Percentiles rank a stretch among this genome's conserved stretches.
phyloP scores from a whole-genome alignment of 371 early-diverging fungal genomes.

The Apophysomyces variabilis region DNA sequence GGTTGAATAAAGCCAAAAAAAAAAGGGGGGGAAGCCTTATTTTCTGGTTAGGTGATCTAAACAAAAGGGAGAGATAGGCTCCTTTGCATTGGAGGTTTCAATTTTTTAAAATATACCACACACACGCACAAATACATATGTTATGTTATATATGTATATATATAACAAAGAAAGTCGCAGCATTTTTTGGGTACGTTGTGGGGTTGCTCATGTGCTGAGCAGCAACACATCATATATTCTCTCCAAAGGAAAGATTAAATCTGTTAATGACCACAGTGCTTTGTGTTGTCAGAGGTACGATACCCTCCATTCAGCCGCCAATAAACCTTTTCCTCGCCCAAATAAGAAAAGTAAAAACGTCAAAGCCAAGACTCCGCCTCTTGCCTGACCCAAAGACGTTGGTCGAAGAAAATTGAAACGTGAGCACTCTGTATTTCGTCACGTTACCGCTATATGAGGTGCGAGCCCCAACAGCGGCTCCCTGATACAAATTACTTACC shows the following conservation, averaged over 20 bases:
- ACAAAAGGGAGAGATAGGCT: neutral
- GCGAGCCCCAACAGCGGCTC: too few species aligned
- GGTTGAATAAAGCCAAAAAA: too few species aligned
- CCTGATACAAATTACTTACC: too few species aligned
- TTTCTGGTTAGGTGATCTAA: too few species aligned
- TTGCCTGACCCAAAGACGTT: too few species aligned
- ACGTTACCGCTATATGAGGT: too few species aligned
- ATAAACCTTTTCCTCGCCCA: too few species aligned
- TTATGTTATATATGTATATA: neutral
- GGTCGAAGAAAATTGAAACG: too few species aligned
- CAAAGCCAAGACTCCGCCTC: too few species aligned
- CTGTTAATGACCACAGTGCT: neutral
- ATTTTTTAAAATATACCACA: neutral
- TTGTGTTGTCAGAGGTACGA: neutral
- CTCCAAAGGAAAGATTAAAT: neutral
- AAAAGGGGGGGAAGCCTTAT: too few species aligned
- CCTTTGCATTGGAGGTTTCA: neutral
- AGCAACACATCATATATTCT: neutral
- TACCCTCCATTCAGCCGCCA: neutral
- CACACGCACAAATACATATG: neutral
- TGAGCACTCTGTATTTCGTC: too few species aligned
- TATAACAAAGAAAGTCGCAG: neutral
- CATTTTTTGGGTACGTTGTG: constrained; percentile 9
- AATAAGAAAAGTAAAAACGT: too few species aligned
- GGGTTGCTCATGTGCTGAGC: constrained; percentile 2